phyloP scores from a whole-genome alignment of 495 filamentous ascomycete species.

The Xylaria venustula region DNA sequence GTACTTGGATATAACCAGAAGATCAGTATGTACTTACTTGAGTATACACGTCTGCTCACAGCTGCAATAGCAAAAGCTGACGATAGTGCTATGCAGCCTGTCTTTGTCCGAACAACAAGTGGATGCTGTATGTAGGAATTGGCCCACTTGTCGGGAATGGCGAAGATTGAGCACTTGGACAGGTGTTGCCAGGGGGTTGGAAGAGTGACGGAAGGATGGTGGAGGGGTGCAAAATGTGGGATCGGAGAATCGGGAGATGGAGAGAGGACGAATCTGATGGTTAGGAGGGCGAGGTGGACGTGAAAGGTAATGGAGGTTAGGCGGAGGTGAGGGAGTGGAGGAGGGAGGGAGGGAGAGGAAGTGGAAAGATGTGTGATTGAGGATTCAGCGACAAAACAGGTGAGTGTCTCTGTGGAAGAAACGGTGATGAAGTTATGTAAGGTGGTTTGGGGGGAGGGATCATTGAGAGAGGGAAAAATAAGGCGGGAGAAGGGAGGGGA shows the following conservation, averaged over 20 bases:
- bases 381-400: constrained; percentile 15
- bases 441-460: constrained; percentile 7
- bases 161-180: neutral
- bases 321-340: constrained; percentile 20
- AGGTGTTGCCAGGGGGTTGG: constrained; percentile 12
- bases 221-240: constrained; percentile 12
- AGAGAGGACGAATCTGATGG: constrained; percentile 9
- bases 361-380: constrained; percentile 21
- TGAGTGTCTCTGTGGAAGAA: constrained; percentile 10
- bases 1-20: neutral
- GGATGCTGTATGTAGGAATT: constrained; percentile 3
- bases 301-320: constrained; percentile 4
- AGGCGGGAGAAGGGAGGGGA: constrained; percentile 13
- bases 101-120: constrained; percentile 8
- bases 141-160: constrained; percentile 11
- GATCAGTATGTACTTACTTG: constrained; percentile 3
- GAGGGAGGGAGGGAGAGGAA: constrained; percentile 12
- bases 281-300: constrained; percentile 11
- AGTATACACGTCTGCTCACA: neutral
- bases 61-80: constrained; percentile 3
- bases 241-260: constrained; percentile 5
- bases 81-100: neutral
- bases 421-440: constrained; percentile 20
- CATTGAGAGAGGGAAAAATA: constrained; percentile 8
- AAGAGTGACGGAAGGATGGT: constrained; percentile 19